Evolutionary conservation across 2,329 filamentous ascomycete genomes (phyloP), one percentile per base, ranked within the genome.

Genomic region (Aspergillus brunneoviolaceus): DNA sequence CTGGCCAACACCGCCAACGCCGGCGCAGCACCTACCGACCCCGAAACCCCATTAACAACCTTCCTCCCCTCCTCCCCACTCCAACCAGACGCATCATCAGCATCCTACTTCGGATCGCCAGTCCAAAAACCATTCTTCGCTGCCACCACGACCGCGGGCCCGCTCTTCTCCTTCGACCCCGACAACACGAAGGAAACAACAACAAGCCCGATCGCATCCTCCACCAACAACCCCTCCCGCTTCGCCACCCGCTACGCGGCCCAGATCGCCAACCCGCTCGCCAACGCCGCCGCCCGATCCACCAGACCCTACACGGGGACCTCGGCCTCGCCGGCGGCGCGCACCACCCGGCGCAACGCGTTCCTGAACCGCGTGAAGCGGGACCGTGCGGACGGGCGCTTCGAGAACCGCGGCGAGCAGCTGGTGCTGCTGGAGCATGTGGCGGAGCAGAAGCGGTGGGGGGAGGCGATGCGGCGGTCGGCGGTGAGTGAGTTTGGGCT

Each of bases 341-440:
- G 73, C 56, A 70, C 71, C 11, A 70, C 74, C 35, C 72, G 75
- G 27, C 76, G 76, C 54, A 71, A 70, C 23, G 69, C 72, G 49
- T 81, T 80, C 57, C 65, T 80, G 3, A 79, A 79, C 62, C 73
- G 75, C 23, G 70, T 80, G 19, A 74, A 73, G 52, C 68, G 67
- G n/a, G 72, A 74, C 48, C 75, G 79, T 31, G 76, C 79, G 14
- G 67, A 70, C 39, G 72, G 69, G 0, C 72, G 75, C 7, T 77
- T 76, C 57, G 73, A 77, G 61, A 69, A 68, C 63, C 76, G 71
- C 63, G 77, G 73, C 64, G 82, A 74, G 67, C 78, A 73, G 72
- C 72, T 76, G 60, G 75, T 73, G 71, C 76, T 68, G 65, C 76
- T 73, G 75, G 79, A 80, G 61, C 72, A 72, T 67, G 66, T 74